These are phyloP conservation scores for Citrullus amarus DNA, from an alignment of 306 rosid genomes.

Conservation along the genomic window DNA sequence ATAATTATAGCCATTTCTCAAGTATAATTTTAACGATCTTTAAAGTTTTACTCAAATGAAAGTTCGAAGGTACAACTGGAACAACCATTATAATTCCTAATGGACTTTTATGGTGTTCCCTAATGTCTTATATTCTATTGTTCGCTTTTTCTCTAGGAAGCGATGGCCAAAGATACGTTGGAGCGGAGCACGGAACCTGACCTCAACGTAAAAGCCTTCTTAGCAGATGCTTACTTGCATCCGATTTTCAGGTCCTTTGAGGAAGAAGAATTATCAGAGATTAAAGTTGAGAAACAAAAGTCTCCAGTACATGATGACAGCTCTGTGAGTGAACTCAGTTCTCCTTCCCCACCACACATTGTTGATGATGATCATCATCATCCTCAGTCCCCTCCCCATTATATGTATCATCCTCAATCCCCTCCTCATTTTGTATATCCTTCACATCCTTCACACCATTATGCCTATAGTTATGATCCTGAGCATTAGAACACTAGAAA, in stretches of 20 bases:
- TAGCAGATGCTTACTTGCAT: slow-evolving; percentile 86
- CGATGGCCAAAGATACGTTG: slow-evolving; percentile 63
- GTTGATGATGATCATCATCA: slow-evolving; percentile 16
- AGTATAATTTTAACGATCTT: not conserved
- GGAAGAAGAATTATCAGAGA: slow-evolving; percentile 45
- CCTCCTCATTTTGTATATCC: slow-evolving; percentile 30
- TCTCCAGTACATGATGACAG: slow-evolving; percentile 18
- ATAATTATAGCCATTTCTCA: not conserved
- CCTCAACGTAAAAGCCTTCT: slow-evolving; percentile 55
- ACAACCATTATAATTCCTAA: not conserved
- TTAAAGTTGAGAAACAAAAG: slow-evolving; percentile 67
- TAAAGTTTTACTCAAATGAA: not conserved
- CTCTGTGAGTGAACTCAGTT: slow-evolving; percentile 38
- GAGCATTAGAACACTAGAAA: not conserved
- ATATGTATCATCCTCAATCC: slow-evolving; percentile 29
- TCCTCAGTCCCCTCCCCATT: slow-evolving; percentile 33
- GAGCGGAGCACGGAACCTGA: slow-evolving; percentile 62
- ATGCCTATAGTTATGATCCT: slow-evolving; percentile 6
- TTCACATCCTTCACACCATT: slow-evolving; percentile 15
- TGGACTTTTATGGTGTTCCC: not conserved
- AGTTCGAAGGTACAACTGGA: not conserved
- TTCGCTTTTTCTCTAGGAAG: slow-evolving; percentile 45
- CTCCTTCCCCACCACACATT: slow-evolving; percentile 40
- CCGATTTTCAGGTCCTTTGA: slow-evolving; percentile 82
- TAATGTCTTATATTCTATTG: not conserved